Evolutionary conservation across 768 basidiomycete species (phyloP).

Genomic region (Trametes villosa): DNA sequence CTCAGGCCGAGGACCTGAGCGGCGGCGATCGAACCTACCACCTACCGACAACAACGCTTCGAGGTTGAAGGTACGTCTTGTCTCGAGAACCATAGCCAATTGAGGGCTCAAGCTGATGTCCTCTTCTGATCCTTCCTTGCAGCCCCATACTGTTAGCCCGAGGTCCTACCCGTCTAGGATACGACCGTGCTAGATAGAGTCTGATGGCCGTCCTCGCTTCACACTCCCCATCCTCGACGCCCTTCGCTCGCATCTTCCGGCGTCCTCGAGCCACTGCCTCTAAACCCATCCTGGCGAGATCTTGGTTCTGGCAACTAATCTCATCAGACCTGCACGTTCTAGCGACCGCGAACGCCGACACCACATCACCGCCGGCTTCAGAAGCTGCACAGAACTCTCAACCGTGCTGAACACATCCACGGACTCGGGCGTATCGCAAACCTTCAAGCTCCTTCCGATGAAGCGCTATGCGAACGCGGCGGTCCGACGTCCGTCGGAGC

Average conservation of each 20-base stretch:
- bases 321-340: background rate
- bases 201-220: conserved; percentile 4
- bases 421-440: background rate
- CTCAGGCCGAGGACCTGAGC: no score
- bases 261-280: background rate
- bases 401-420: background rate
- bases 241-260: background rate
- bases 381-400: background rate
- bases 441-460: background rate
- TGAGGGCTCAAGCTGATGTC: background rate
- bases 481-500: background rate
- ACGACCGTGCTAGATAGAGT: background rate
- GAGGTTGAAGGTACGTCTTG: background rate
- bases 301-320: background rate
- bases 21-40: background rate
- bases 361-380: background rate
- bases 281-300: background rate
- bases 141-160: background rate
- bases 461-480: no score
- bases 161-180: background rate
- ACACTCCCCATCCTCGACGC: background rate
- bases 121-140: background rate
- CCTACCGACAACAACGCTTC: background rate
- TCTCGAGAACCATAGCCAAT: background rate
- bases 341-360: background rate